phyloP scores from a whole-genome alignment of 2,329 filamentous ascomycete genomes.

The Hirsutella thompsonii region DNA sequence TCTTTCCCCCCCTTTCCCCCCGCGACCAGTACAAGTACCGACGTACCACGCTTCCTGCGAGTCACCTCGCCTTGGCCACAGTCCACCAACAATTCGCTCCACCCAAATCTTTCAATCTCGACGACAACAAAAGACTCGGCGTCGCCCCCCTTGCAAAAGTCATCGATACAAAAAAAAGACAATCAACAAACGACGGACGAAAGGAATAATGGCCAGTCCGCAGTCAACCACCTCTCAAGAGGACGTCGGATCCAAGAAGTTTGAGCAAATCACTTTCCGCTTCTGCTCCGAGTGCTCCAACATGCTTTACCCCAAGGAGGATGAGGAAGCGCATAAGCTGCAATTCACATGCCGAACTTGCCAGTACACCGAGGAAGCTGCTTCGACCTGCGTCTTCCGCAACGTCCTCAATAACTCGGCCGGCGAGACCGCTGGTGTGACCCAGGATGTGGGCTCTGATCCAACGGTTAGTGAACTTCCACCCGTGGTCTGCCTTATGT shows the following conservation, averaged over 20 bases:
- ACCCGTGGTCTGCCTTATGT: conserved; percentile 30
- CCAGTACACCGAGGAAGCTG: conserved; percentile 76
- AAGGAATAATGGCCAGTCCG: conserved; percentile 40
- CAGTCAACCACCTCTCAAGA: conserved; percentile 34
- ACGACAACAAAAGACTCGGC: too few relatives aligned
- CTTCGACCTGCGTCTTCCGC: conserved; percentile 86
- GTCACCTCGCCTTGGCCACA: too few relatives aligned
- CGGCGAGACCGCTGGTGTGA: conserved; percentile 92
- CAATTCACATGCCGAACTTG: conserved; percentile 96
- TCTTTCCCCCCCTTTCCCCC: too few relatives aligned
- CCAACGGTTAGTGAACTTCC: conserved; percentile 77
- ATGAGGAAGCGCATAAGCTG: conserved; percentile 68
- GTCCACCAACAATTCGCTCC: too few relatives aligned
- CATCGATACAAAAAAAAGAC: not conserved
- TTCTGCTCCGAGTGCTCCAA: conserved; percentile 99
- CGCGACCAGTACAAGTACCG: too few relatives aligned
- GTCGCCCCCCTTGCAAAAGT: too few relatives aligned
- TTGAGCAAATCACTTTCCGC: conserved; percentile 83
- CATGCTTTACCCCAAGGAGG: conserved; percentile 95
- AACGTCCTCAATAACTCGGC: conserved; percentile 86
- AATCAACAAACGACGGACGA: not conserved
- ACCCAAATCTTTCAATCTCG: too few relatives aligned
- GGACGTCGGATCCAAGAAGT: conserved; percentile 33
- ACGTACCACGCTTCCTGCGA: too few relatives aligned
- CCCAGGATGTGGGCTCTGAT: conserved; percentile 92